Conservation (phyloP, 1,139 yeast genomes). For the Hemisphaericaspora subhashii region DNA sequence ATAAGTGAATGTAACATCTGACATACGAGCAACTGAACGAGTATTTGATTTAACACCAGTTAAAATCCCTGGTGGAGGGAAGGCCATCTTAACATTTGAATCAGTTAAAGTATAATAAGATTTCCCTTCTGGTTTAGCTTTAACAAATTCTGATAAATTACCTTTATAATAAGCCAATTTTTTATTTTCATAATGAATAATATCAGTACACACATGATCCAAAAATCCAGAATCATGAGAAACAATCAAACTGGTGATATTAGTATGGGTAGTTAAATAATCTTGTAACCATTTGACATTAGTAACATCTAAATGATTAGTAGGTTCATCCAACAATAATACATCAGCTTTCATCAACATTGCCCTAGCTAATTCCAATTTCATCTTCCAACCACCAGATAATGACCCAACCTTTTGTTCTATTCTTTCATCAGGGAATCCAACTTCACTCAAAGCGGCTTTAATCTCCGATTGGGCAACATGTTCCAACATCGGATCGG, state of each 20-base stretch:
- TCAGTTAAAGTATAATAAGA: slow-evolving; percentile 95
- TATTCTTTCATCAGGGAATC: slow-evolving; percentile 88
- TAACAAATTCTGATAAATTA: slow-evolving; percentile 88
- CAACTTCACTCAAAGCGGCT: slow-evolving; percentile 76
- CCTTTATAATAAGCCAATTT: slow-evolving; percentile 95
- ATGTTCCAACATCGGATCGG: slow-evolving; percentile 74
- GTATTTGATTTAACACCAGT: slow-evolving; percentile 96
- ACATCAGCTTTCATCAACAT: slow-evolving; percentile 98
- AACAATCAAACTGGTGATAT: slow-evolving; percentile 95
- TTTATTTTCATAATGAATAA: slow-evolving; percentile 94
- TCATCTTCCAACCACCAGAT: slow-evolving; percentile 99
- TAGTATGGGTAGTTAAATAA: slow-evolving; percentile 93
- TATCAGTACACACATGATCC: slow-evolving; percentile 94
- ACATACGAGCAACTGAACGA: slow-evolving; percentile 90
- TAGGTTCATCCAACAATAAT: slow-evolving; percentile 98
- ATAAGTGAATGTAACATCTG: slow-evolving; percentile 81
- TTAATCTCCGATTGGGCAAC: slow-evolving; percentile 72
- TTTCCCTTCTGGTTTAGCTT: slow-evolving; percentile 92
- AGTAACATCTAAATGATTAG: slow-evolving; percentile 99
- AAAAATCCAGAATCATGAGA: slow-evolving; percentile 98
- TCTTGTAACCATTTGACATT: slow-evolving; percentile 99
- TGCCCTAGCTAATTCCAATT: slow-evolving; percentile 98
- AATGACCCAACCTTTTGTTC: slow-evolving; percentile 89
- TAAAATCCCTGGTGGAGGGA: slow-evolving; percentile 97
- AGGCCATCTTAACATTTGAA: slow-evolving; percentile 91